A percentile compares a stretch with the other conserved stretches of the same genome.
phyloP scores from a whole-genome alignment of 495 filamentous ascomycete genomes.

The Cryomyces minteri region DNA sequence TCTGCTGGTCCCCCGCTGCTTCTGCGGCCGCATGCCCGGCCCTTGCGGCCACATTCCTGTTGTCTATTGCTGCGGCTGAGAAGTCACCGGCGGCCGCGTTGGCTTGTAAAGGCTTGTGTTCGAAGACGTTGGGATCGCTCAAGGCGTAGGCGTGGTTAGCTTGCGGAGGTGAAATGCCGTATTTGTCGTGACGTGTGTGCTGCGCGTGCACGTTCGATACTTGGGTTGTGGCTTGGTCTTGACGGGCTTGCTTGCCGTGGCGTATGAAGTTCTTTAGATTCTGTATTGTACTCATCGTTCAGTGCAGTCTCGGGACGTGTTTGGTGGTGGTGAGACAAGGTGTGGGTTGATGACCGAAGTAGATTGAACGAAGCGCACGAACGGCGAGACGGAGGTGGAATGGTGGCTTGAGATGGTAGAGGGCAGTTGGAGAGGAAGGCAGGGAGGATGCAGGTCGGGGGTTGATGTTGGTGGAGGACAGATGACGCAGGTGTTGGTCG shows the following conservation, averaged over 20 bases:
- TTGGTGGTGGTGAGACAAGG: too few relatives aligned
- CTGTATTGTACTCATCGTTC: conserved; percentile 40
- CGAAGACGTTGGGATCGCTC: conserved; percentile 29
- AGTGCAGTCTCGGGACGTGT: too few relatives aligned
- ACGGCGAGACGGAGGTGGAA: too few relatives aligned
- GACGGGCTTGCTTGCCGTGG: conserved; percentile 89
- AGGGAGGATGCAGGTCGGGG: too few relatives aligned
- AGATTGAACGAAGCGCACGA: too few relatives aligned
- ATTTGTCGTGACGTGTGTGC: conserved; percentile 27
- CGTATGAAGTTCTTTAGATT: conserved; percentile 96
- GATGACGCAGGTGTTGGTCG: too few relatives aligned
- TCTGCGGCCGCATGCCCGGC: conserved; percentile 40
- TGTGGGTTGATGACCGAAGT: too few relatives aligned
- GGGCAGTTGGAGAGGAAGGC: too few relatives aligned
- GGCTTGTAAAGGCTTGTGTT: conserved; percentile 24
- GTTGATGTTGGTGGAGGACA: too few relatives aligned
- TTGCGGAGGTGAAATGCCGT: conserved; percentile 26
- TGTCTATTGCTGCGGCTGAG: conserved; percentile 39
- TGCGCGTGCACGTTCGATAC: conserved; percentile 49
- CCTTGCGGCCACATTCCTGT: conserved; percentile 43
- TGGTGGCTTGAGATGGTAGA: too few relatives aligned
- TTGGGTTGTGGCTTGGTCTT: conserved; percentile 46
- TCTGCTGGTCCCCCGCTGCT: conserved; percentile 28
- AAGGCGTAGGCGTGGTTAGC: conserved; percentile 36
- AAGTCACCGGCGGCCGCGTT: conserved; percentile 24